Evolutionary conservation across 2,329 filamentous ascomycete genomes (phyloP).

Genomic region (Rutstroemia sp.): DNA sequence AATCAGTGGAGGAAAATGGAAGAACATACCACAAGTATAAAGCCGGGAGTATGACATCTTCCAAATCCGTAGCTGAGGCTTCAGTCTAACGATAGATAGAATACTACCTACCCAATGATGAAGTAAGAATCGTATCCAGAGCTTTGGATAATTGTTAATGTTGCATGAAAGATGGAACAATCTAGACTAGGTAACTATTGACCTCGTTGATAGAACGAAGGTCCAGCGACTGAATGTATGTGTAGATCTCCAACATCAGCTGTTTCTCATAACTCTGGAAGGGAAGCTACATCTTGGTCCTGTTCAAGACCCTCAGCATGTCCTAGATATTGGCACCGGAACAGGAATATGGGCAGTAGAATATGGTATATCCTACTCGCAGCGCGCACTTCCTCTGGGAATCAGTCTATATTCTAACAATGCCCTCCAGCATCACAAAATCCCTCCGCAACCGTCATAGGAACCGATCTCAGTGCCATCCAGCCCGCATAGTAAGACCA

Average conservation of each 20-base stretch:
- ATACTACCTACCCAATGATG: conserved; percentile 18
- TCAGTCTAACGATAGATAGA: conserved; percentile 7
- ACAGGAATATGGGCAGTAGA: conserved; percentile 55
- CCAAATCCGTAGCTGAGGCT: no score
- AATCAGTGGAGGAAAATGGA: conserved; percentile 30
- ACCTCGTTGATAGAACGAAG: no score
- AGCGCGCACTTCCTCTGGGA: background rate
- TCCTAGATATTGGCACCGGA: conserved; percentile 36
- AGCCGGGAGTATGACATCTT: conserved; percentile 11
- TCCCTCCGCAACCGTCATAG: background rate
- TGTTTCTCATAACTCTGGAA: conserved; percentile 17
- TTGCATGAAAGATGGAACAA: conserved; percentile 7
- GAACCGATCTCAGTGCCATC: background rate
- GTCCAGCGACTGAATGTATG: background rate
- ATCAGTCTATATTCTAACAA: background rate
- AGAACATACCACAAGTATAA: conserved; percentile 15
- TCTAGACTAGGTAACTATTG: conserved; percentile 12
- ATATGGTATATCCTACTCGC: conserved; percentile 39
- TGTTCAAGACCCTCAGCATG: conserved; percentile 25
- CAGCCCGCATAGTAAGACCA: background rate
- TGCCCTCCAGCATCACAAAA: background rate
- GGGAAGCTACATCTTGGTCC: conserved; percentile 19
- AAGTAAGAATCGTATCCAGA: background rate
- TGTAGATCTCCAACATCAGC: conserved; percentile 19
- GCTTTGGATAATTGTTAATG: background rate